These are phyloP conservation scores for Aspergillus puulaauensis DNA, from an alignment of 2,329 filamentous ascomycete genomes.

Conservation along the genomic window DNA sequence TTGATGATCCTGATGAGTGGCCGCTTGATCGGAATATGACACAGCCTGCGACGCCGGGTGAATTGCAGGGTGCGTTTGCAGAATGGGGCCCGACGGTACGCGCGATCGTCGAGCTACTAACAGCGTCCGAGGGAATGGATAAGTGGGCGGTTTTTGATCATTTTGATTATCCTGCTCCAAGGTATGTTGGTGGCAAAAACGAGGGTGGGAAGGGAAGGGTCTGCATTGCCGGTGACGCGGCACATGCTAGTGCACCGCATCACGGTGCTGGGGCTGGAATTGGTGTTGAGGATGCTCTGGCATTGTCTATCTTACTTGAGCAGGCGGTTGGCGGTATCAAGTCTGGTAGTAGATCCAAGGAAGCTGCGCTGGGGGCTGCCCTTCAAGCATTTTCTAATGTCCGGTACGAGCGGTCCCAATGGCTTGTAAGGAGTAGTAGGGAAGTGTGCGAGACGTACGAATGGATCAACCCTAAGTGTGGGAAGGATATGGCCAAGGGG, in stretches of 20 bases:
- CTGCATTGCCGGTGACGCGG: conserved; percentile 27
- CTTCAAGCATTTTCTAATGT: conserved; percentile 41
- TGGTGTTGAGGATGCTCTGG: conserved; percentile 27
- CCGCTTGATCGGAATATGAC: conserved; percentile 11
- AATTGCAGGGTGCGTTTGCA: conserved; percentile 5
- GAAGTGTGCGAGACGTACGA: conserved; percentile 21
- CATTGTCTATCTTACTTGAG: conserved; percentile 14
- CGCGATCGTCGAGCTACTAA: conserved; percentile 41
- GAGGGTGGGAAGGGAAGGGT: not conserved
- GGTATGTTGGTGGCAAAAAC: conserved; percentile 32
- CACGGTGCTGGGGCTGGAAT: conserved; percentile 28
- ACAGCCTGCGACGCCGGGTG: conserved; percentile 16
- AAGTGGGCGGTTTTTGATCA: conserved; percentile 59
- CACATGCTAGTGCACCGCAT: conserved; percentile 27
- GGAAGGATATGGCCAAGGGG: conserved; percentile 38
- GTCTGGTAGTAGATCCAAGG: not conserved
- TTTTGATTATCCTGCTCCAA: conserved; percentile 45
- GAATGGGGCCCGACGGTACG: conserved; percentile 47
- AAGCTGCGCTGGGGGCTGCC: conserved; percentile 24
- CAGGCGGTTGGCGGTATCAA: not conserved
- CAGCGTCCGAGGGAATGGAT: conserved; percentile 43
- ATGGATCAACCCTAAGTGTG: conserved; percentile 20
- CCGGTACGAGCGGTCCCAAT: conserved; percentile 45
- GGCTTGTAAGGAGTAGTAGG: conserved; percentile 43
- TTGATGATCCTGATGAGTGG: conserved; percentile 21